A percentile compares a stretch with the other conserved stretches of the same genome.
These are phyloP conservation scores for Trametopsis cervina DNA, from an alignment of 768 basidiomycete genomes.

Conservation along the genomic window DNA sequence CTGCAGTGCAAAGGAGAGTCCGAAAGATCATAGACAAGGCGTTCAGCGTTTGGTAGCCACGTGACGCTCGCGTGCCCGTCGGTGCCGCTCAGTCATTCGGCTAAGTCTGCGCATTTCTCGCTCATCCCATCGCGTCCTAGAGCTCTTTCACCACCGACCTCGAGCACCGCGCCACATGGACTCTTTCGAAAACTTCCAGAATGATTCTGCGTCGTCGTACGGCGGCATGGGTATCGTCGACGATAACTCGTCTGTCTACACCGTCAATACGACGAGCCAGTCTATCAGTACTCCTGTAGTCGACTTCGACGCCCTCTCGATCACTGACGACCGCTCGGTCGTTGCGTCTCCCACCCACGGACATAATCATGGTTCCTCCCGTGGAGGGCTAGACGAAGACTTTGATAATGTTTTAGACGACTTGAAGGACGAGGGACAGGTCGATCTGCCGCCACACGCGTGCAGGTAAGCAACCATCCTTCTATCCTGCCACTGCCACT, in stretches of 20 bases:
- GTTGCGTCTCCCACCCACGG: slow-evolving; percentile 32
- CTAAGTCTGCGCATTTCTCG: neutral
- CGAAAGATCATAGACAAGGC: no score
- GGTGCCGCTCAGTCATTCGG: neutral
- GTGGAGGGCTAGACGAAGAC: slow-evolving; percentile 54
- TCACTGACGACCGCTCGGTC: slow-evolving; percentile 54
- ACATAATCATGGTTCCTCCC: slow-evolving; percentile 17
- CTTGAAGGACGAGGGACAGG: slow-evolving; percentile 69
- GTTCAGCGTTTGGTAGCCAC: neutral
- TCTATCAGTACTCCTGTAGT: slow-evolving; percentile 34
- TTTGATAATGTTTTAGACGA: slow-evolving; percentile 89
- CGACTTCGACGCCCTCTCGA: slow-evolving; percentile 62
- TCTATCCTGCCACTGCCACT: neutral
- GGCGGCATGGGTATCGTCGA: slow-evolving; percentile 67
- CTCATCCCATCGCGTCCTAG: neutral
- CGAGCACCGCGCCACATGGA: slow-evolving; percentile 45
- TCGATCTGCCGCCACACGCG: slow-evolving; percentile 87
- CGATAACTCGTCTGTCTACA: slow-evolving; percentile 77
- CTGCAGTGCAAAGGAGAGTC: no score
- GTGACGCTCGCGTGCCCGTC: neutral
- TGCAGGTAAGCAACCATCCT: slow-evolving; percentile 73
- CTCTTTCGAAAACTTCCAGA: slow-evolving; percentile 81
- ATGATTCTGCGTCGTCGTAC: slow-evolving; percentile 77
- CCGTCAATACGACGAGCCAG: slow-evolving; percentile 56
- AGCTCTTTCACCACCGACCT: neutral